A percentile compares a stretch with the other conserved stretches of the same genome.
Conservation (phyloP, 83 land plant genomes). For the Isoetes engelmannii region DNA sequence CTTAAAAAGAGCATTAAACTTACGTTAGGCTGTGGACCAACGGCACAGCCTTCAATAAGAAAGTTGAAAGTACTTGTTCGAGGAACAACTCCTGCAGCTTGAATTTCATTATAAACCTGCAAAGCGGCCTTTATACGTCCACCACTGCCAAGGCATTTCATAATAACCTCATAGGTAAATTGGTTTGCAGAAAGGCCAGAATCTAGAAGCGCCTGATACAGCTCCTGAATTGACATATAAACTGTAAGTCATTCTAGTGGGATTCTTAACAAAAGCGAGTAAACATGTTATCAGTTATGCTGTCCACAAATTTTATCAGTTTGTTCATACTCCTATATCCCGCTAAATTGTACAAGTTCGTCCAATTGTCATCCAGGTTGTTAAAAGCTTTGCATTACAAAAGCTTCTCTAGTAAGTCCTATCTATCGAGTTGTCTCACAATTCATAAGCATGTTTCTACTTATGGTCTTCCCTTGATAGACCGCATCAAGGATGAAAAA, state of each 20-base stretch:
- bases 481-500: too few relatives aligned
- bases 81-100: slow-evolving; percentile 26
- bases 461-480: too few relatives aligned
- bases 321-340: slow-evolving; percentile 5
- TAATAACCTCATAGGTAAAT: slow-evolving; percentile 22
- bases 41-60: slow-evolving; percentile 30
- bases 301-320: background rate
- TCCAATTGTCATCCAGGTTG: too few relatives aligned
- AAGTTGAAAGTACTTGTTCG: slow-evolving; percentile 28
- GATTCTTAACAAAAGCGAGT: background rate
- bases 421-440: too few relatives aligned
- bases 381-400: too few relatives aligned
- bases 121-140: slow-evolving; percentile 28
- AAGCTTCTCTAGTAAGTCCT: too few relatives aligned
- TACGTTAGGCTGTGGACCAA: slow-evolving; percentile 31
- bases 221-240: slow-evolving; percentile 20
- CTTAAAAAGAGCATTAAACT: background rate
- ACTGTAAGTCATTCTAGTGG: background rate
- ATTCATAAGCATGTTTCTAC: too few relatives aligned
- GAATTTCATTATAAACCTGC: slow-evolving; percentile 25
- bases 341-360: too few relatives aligned
- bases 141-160: slow-evolving; percentile 28
- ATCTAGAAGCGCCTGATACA: slow-evolving; percentile 20
- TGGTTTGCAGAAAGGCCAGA: slow-evolving; percentile 25
- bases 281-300: background rate